phyloP scores from a whole-genome alignment of 2,329 filamentous ascomycete genomes.

The Trichoderma harzianum region DNA sequence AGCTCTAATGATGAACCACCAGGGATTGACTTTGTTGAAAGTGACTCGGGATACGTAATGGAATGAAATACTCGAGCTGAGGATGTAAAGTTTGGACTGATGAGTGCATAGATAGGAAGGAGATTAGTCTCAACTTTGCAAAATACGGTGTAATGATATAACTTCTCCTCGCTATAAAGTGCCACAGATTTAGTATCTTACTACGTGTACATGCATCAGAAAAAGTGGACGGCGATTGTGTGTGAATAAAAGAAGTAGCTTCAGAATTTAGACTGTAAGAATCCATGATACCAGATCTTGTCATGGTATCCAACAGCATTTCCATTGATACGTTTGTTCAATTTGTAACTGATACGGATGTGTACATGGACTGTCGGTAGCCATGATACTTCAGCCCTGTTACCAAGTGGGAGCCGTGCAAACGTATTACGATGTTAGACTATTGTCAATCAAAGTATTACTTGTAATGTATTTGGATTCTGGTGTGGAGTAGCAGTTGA shows the following conservation, averaged over 20 bases:
- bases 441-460: background rate
- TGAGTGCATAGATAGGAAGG: background rate
- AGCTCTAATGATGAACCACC: background rate
- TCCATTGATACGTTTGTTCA: background rate
- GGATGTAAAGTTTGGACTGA: background rate
- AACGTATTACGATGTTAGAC: background rate
- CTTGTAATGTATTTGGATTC: background rate
- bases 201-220: background rate
- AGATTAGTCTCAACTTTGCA: background rate
- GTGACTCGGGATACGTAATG: background rate
- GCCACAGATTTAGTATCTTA: background rate
- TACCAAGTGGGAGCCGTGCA: background rate
- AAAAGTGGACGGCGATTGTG: background rate
- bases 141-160: background rate
- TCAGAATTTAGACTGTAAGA: background rate
- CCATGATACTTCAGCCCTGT: background rate
- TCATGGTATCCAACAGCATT: background rate
- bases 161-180: background rate
- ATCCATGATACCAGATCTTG: background rate
- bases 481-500: background rate
- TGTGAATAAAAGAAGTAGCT: background rate
- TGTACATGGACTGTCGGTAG: rapidly evolving
- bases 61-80: background rate
- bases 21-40: background rate
- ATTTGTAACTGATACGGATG: background rate